Base-by-base conservation (phyloP, 73 alveolate species). In the Paramecium bursaria region DNA sequence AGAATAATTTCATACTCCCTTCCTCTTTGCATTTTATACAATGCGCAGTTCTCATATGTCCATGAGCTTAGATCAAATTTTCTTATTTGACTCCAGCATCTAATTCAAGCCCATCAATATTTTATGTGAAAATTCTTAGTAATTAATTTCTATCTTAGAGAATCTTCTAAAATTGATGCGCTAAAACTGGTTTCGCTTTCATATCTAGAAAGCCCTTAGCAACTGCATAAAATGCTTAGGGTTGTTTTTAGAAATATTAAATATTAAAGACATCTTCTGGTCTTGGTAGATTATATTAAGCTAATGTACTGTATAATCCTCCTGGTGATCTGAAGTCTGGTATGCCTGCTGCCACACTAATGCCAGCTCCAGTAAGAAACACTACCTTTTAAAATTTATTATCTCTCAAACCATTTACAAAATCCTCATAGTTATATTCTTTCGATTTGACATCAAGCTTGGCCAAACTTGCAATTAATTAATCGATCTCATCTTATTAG, bases 311-410 rank as follows among this genome's bases (percentile, higher is more conserved):
- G 73, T 95, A 95, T 47, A 95, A 87, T 3, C 99, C 99, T 44
- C 93, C 95, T 31, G 97, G 98, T 19, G 99, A 90, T 61, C 99
- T 89, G 90, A 96, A 97, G 85, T 97, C 99, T 21, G 99, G 99
- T 13, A 97, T 93, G 42, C 99, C 99, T 5, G 99, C 97, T 48
- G 96, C 90, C 44, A 94, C 98, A 74, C 97, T 86, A 7, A 96
- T 95, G 23, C 99, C 99, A 15, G 99, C 99, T 2, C 99, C 99
- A 14, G 98, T 90, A 61, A 96, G 46, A 15, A 97, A 86, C 14
- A 87, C 92, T 47, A 97, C 91, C 48, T 88, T 94, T 80, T 94
- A 91, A 61, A 85, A 88, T 50, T 86, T 55, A 60, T 92, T 94
- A 53, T 75, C 85, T 53, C 74, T 92, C 29, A 92, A 50, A 14